A percentile compares a stretch with the other conserved stretches of the same genome.
Conservation (phyloP, 306 rosid genomes). For the Crotalaria pallida region DNA sequence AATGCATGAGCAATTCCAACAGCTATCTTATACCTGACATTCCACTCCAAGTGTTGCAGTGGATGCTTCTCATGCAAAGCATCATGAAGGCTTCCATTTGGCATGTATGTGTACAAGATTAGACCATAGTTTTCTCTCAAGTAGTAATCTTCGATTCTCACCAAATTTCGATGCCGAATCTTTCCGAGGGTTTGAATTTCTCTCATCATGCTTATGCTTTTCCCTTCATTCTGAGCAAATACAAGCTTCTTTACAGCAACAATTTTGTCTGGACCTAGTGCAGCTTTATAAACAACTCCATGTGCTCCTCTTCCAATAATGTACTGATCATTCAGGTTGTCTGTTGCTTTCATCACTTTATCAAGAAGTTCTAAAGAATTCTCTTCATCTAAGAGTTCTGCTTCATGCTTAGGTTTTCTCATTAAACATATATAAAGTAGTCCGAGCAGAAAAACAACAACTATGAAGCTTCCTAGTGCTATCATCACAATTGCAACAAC, state of each 20-base stretch:
- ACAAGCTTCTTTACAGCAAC: slow-evolving; percentile 65
- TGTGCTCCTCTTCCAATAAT: slow-evolving; percentile 74
- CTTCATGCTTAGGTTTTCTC: slow-evolving; percentile 33
- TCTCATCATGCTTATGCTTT: slow-evolving; percentile 44
- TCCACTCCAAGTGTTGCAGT: slow-evolving; percentile 48
- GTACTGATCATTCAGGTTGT: slow-evolving; percentile 41
- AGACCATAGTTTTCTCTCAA: slow-evolving; percentile 50
- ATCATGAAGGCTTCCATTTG: slow-evolving; percentile 82
- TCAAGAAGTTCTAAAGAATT: slow-evolving; percentile 35
- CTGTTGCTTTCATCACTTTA: slow-evolving; percentile 57
- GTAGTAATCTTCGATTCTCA: slow-evolving; percentile 57
- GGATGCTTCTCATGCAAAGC: slow-evolving; percentile 52
- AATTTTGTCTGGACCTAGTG: slow-evolving; percentile 28
- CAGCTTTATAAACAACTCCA: slow-evolving; percentile 74
- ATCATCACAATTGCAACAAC: slow-evolving; percentile 44
- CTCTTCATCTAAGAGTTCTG: slow-evolving; percentile 5
- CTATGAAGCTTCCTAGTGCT: slow-evolving; percentile 49
- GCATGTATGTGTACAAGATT: slow-evolving; percentile 56
- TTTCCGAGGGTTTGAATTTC: slow-evolving; percentile 59
- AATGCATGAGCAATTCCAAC: slow-evolving; percentile 68
- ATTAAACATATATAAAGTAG: slow-evolving; percentile 24
- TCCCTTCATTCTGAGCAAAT: slow-evolving; percentile 33
- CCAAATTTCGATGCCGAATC: slow-evolving; percentile 67
- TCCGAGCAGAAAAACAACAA: slow-evolving; percentile 32
- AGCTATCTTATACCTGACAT: slow-evolving; percentile 52